Evolutionary conservation across 177 flowering plant genomes (phyloP), one percentile per base, ranked within the genome.

Genomic region (Telopea speciosissima): DNA sequence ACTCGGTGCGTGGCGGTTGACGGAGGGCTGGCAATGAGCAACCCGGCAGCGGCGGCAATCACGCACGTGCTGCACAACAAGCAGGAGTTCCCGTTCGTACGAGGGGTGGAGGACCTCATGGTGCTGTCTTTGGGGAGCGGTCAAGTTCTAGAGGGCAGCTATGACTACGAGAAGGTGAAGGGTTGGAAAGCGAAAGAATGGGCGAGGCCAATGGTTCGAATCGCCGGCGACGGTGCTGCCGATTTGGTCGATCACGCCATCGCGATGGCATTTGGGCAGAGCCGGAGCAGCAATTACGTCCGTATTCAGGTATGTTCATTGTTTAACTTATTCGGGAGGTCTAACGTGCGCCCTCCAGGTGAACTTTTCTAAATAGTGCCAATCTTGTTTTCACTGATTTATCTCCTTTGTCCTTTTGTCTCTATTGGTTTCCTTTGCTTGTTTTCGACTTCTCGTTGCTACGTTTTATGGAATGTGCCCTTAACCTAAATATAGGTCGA

Each of bases 41-140:
- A 89, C 78, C 96, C 96, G 9, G 78, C 93, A 8, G 87, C 90
- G 21, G 93, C 93, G 19, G 96, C 96, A 5, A 86, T 90, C 44
- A 90, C 96, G 70, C 96, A 90, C 82, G 96, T 90, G 80, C 77
- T 90, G 66, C 91, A 90, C 71, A 90, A 90, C 81, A 87, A 87
- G 77, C 86, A 86, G 72, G 96, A 89, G 79, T 90, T 90, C 52
- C 93, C 96, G 24, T 82, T 83, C 75, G 93, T 90, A 62, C 78
- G 91, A 42, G 96, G 96, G 11, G 89, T 90, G 17, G 93, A 87
- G 87, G 96, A 90, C 73, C 17, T 72, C 63, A 22, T 72, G 28
- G 74, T 72, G 17, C 16, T 72, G 24, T 72, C 74, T 8, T 40
- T 72, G 22, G 74, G 74, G 11, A 59, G 23, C 10, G 74, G 63